A percentile compares a stretch with the other conserved stretches of the same genome.
phyloP scores from a whole-genome alignment of 331 rosid genomes.

The Cydonia oblonga region DNA sequence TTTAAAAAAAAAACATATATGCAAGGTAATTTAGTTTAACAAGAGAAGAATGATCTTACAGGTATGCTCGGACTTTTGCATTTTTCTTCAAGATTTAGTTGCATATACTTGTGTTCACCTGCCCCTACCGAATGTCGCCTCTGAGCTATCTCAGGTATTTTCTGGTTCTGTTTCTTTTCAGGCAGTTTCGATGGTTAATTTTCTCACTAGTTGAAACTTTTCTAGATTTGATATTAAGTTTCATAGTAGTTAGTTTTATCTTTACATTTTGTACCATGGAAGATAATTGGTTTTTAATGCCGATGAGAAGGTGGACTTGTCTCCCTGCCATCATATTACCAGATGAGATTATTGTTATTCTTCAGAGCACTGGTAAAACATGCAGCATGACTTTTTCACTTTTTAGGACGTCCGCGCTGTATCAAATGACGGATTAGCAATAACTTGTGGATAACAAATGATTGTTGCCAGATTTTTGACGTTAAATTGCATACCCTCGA shows the following conservation, averaged over 20 bases:
- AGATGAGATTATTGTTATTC: background rate
- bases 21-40: background rate
- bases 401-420: no score
- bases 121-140: conserved; percentile 96
- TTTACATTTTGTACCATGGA: background rate
- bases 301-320: background rate
- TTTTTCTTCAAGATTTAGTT: conserved; percentile 91
- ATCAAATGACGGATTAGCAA: no score
- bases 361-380: no score
- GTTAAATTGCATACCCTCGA: no score
- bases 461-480: no score
- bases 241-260: background rate
- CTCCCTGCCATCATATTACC: background rate
- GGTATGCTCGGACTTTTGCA: conserved; percentile 91
- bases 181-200: background rate
- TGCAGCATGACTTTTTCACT: no score
- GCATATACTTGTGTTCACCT: conserved; percentile 85
- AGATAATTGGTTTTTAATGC: background rate
- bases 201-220: background rate
- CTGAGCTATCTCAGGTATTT: conserved; percentile 78
- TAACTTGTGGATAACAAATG: no score
- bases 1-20: background rate
- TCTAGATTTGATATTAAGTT: background rate
- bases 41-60: conserved; percentile 19
- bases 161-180: background rate